Evolutionary conservation across 2,329 filamentous ascomycete species (phyloP), one percentile per base, ranked within the genome.

Genomic region (Aspergillaceae sp.): DNA sequence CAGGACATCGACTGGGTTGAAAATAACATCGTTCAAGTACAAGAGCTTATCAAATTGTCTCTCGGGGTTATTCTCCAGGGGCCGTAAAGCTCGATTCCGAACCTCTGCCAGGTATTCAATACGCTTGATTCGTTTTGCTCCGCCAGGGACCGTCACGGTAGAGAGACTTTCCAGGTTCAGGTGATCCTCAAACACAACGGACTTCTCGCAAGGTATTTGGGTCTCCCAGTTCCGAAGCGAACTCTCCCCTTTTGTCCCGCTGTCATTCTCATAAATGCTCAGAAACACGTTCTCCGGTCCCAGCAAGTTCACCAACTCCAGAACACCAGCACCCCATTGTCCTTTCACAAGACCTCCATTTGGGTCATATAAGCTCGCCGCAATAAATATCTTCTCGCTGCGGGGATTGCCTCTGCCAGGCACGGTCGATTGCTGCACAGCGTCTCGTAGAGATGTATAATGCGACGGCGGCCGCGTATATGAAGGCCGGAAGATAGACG

Each of bases 191-290:
- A 73, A 76, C 5, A 85, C 71, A 44, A 88, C 75, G 1, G 68
- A 67, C 54, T 74, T 70, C 32, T 69, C 50, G 73, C 75, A 74
- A 26, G 66, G 60, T 10, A 78, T 64, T 45, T 69, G 71, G n/a
- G 65, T 58, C 45, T 74, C 72, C 40, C 87, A 73, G 2, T 68
- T 62, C 10, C 51, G 56, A 45, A 88, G 67, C 0, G 82, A 80
- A 32, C 67, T 62, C 47, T 71, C 71, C 10, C 79, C 80, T 29
- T 71, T 66, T 1, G 72, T 65, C 1, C 82, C 81, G 30, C 82
- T 78, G 57, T 85, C 79, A 56, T 86, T 84, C 59, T 86, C 84
- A 61, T 87, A 88, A 30, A 89, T 77, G 62, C 82, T 86, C 45
- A 89, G 64, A 58, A 81, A 86, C 2, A 84, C 79, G 56, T 87